A percentile compares a stretch with the other conserved stretches of the same genome.
Evolutionary conservation across 2,329 filamentous ascomycete species (phyloP).

Genomic region (Hypoxylon sp.): DNA sequence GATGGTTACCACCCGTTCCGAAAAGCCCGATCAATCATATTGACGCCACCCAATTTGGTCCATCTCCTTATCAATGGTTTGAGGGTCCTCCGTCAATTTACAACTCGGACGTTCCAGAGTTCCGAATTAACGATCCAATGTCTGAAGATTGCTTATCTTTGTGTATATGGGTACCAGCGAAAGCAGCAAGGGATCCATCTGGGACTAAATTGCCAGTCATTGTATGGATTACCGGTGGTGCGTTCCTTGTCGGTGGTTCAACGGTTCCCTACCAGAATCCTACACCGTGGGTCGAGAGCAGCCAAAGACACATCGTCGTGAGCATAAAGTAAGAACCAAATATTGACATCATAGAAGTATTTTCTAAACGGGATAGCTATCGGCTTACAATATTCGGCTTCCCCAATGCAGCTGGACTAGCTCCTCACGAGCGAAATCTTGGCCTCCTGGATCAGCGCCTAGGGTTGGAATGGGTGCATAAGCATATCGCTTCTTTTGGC

Average conservation of each 20-base stretch:
- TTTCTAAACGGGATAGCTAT: slow-evolving; percentile 8
- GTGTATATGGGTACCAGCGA: slow-evolving; percentile 47
- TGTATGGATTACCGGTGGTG: slow-evolving; percentile 13
- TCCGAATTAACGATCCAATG: background rate
- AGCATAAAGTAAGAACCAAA: slow-evolving; percentile 9
- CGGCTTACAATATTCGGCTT: slow-evolving; percentile 18
- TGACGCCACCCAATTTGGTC: background rate
- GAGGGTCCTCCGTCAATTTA: background rate
- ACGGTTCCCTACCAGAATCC: slow-evolving; percentile 15
- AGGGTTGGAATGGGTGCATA: slow-evolving; percentile 14
- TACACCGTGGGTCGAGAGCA: slow-evolving; percentile 6
- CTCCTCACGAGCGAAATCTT: slow-evolving; percentile 18
- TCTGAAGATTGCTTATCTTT: slow-evolving; percentile 2
- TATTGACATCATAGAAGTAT: background rate
- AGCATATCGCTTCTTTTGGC: slow-evolving; percentile 16
- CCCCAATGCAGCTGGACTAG: slow-evolving; percentile 3
- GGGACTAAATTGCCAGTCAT: slow-evolving; percentile 4
- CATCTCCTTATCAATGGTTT: background rate
- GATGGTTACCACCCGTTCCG: background rate
- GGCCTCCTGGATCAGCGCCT: slow-evolving; percentile 14
- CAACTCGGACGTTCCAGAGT: slow-evolving; percentile 1
- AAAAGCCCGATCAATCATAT: background rate
- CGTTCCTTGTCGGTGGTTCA: slow-evolving; percentile 11
- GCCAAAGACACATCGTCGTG: slow-evolving; percentile 15
- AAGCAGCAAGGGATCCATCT: slow-evolving; percentile 61